These are phyloP conservation scores for Sphenostylis stenocarpa DNA, from an alignment of 306 rosid species.

Conservation along the genomic window DNA sequence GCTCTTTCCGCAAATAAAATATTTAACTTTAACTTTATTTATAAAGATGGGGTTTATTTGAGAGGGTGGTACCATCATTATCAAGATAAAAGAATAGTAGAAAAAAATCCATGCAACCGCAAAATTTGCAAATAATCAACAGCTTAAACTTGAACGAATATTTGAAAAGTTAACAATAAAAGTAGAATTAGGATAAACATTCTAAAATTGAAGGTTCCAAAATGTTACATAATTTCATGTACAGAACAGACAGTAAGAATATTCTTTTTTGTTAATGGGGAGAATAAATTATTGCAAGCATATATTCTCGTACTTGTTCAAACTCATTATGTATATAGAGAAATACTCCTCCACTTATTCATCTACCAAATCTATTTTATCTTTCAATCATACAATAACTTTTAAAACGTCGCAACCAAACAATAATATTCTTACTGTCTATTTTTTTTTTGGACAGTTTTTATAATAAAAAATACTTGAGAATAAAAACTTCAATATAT, in stretches of 20 bases:
- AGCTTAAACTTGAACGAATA: constrained; percentile 7
- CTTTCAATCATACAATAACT: no score
- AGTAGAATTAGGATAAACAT: not conserved
- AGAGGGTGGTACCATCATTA: not conserved
- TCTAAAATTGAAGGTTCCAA: not conserved
- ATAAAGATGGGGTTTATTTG: not conserved
- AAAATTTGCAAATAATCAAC: not conserved
- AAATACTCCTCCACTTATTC: no score
- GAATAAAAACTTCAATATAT: no score
- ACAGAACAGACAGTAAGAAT: constrained; percentile 7
- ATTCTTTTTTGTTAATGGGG: constrained; percentile 15
- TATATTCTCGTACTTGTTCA: not conserved
- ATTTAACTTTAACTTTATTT: not conserved
- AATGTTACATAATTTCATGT: not conserved
- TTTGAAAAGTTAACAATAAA: not conserved
- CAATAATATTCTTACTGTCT: no score
- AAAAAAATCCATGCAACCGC: not conserved
- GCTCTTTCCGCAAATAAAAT: not conserved
- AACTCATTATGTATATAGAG: no score
- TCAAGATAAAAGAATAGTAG: not conserved
- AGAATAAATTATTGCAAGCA: constrained; percentile 26
- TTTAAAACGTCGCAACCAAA: not conserved
- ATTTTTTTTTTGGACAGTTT: no score
- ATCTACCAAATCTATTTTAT: no score
- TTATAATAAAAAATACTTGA: no score